Evolutionary conservation across 768 basidiomycete genomes (phyloP), one percentile per base, ranked within the genome.

Genomic region (Amanita jacksonii): DNA sequence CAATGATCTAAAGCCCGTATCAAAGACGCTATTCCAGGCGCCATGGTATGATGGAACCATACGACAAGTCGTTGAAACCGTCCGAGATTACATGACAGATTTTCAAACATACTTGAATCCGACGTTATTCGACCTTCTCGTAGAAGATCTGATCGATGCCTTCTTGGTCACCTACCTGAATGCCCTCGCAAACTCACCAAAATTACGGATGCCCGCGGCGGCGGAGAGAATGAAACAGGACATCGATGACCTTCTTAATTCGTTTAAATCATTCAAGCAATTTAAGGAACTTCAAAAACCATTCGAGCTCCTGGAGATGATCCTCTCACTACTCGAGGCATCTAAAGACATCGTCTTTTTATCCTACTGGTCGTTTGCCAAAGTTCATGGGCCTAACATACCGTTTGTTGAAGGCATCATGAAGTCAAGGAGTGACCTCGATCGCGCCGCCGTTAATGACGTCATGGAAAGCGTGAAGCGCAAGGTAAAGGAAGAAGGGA

Each of bases 61-160:
- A 65, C 68, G 72, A 4, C 91, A 94, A 62, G 84, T 98, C 42
- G 73, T 96, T 49, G 88, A 92, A 65, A 99, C 96, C 32, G 87
- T 98, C 72, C 76, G 83, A 42, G 96, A 99, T 56, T 98, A 98
- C 64, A 91, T 92, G 80, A 61, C 72, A n/a, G 96, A 98, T 62
- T 94, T 89, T 60, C 87, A 93, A 57, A 73, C 77, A 35, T 96
- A 83, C 56, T 80, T 99, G 47, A 96, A 97, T 57, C 73, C 87
- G 10, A 81, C 87, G 5, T 72, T 99, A 35, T 80, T 97, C 51
- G 93, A 97, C 49, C 74, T 98, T 18, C 71, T 98, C 25, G 70
- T 96, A 12, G 93, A 96, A 57, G 92, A 98, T 56, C 77, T 98
- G 25, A 69, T 97, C 43, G 91, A 97, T 57, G 66, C 82, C 4